Conservation (phyloP, 768 basidiomycete genomes). For the Leccinellum albellum region DNA sequence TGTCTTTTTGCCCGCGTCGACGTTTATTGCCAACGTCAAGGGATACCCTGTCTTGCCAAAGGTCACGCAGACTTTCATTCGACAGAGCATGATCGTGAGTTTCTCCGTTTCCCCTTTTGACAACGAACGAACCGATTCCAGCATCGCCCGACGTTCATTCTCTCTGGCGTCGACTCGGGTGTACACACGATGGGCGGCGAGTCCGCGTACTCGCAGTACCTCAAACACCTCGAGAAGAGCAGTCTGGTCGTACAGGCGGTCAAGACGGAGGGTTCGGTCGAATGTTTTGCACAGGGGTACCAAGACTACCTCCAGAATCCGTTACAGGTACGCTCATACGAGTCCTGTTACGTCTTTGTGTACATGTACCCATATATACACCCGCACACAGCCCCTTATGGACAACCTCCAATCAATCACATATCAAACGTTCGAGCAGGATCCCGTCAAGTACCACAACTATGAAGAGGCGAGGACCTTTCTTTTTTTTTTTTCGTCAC, state of each 20-base stretch:
- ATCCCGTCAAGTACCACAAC: slow-evolving; percentile 92
- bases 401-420: slow-evolving; percentile 94
- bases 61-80: slow-evolving; percentile 86
- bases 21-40: slow-evolving; percentile 93
- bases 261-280: slow-evolving; percentile 69
- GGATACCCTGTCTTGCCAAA: slow-evolving; percentile 97
- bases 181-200: slow-evolving; percentile 82
- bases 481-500: slow-evolving; percentile 2
- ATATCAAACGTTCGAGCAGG: slow-evolving; percentile 96
- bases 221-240: slow-evolving; percentile 77
- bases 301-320: slow-evolving; percentile 95
- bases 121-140: slow-evolving; percentile 34
- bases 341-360: not conserved
- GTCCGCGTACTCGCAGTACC: slow-evolving; percentile 85
- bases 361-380: no score
- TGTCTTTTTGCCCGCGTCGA: slow-evolving; percentile 82
- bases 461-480: slow-evolving; percentile 76
- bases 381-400: slow-evolving; percentile 97
- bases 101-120: slow-evolving; percentile 14
- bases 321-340: slow-evolving; percentile 57
- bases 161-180: slow-evolving; percentile 62
- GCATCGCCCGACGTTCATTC: slow-evolving; percentile 83
- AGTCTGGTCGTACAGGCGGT: slow-evolving; percentile 64
- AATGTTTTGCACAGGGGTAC: slow-evolving; percentile 89
- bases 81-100: slow-evolving; percentile 81